Conservation (phyloP, 495 filamentous ascomycete genomes). For the Penicillium chermesinum region DNA sequence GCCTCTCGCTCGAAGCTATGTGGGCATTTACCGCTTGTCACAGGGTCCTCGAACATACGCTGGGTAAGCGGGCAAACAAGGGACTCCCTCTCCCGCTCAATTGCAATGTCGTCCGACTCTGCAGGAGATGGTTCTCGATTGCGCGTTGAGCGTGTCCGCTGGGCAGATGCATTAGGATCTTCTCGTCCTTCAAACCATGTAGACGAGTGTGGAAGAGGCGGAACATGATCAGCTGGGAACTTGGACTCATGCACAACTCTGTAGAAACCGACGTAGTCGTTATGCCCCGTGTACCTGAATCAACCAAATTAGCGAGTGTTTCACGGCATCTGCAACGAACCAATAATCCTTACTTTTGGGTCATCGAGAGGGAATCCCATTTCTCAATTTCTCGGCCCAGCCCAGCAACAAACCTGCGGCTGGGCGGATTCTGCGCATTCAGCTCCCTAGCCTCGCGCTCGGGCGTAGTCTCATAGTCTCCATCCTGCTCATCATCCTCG, state of each 20-base stretch:
- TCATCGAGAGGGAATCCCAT: slow-evolving; percentile 34
- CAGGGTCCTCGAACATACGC: slow-evolving; percentile 62
- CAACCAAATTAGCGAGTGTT: background rate
- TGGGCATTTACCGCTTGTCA: slow-evolving; percentile 69
- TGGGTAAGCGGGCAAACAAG: slow-evolving; percentile 81
- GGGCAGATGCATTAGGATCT: slow-evolving; percentile 19
- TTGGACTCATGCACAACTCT: slow-evolving; percentile 70
- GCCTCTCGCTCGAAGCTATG: slow-evolving; percentile 78
- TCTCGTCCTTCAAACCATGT: slow-evolving; percentile 66
- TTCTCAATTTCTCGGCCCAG: slow-evolving; percentile 21
- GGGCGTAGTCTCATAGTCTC: slow-evolving; percentile 24
- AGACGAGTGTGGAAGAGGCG: slow-evolving; percentile 59
- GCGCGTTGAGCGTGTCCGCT: slow-evolving; percentile 6
- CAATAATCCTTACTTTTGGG: slow-evolving; percentile 28
- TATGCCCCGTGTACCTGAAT: slow-evolving; percentile 63
- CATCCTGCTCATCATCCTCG: slow-evolving; percentile 22
- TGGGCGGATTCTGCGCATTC: slow-evolving; percentile 20
- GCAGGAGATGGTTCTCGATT: slow-evolving; percentile 30
- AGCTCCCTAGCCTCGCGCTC: slow-evolving; percentile 18
- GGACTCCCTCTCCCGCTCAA: slow-evolving; percentile 62
- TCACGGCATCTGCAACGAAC: background rate
- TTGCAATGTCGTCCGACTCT: slow-evolving; percentile 65
- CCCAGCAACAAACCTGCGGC: slow-evolving; percentile 23
- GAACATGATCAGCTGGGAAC: slow-evolving; percentile 57
- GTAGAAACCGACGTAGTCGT: slow-evolving; percentile 76